A percentile compares a stretch with the other conserved stretches of the same genome.
phyloP scores from a whole-genome alignment of 305 asterid genomes.

The Fraxinus floribunda region DNA sequence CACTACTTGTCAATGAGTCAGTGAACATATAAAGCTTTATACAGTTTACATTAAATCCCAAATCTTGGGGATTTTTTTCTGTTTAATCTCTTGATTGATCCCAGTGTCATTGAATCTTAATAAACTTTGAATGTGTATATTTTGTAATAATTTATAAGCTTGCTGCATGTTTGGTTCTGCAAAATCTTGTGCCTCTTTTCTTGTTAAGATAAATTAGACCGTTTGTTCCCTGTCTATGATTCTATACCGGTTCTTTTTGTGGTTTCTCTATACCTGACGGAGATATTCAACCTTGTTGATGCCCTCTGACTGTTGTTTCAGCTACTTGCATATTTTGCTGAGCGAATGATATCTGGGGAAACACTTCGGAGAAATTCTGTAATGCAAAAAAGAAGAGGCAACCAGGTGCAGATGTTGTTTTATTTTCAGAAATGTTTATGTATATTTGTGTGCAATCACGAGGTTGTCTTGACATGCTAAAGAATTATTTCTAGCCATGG shows the following conservation, averaged over 20 bases:
- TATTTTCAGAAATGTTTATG: not conserved
- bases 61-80: not conserved
- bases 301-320: constrained; percentile 30
- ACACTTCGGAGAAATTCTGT: constrained; percentile 77
- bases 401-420: constrained; percentile 49
- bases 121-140: not conserved
- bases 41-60: not conserved
- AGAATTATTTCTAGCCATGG: constrained; percentile 9
- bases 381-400: constrained; percentile 64
- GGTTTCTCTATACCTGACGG: not conserved
- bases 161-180: not conserved
- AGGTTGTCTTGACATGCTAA: constrained; percentile 12
- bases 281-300: not conserved
- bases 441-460: not conserved
- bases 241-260: not conserved
- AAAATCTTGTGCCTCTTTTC: not conserved
- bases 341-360: constrained; percentile 85
- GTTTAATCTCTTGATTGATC: not conserved
- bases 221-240: not conserved
- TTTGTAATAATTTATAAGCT: not conserved
- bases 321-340: constrained; percentile 72
- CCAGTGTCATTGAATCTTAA: not conserved
- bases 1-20: not conserved
- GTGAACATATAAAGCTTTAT: not conserved
- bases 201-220: not conserved